These are phyloP conservation scores for Delonix regia DNA, from an alignment of 306 rosid species.

Conservation along the genomic window DNA sequence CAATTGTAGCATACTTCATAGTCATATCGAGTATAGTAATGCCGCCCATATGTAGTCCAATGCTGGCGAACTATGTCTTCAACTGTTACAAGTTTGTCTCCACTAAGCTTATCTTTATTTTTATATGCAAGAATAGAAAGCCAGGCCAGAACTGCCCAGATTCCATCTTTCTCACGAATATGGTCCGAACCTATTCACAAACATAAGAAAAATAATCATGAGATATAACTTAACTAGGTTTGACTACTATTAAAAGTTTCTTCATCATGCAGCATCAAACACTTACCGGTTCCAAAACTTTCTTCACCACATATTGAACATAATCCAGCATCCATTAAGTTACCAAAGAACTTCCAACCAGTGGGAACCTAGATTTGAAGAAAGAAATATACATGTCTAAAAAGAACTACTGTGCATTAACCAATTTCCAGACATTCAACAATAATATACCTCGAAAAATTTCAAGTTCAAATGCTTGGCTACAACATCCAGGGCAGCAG, in stretches of 20 bases:
- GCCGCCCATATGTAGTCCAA: slow-evolving; percentile 95
- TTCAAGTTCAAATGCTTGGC: slow-evolving; percentile 92
- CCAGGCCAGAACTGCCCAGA: slow-evolving; percentile 99
- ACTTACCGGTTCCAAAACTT: slow-evolving; percentile 97
- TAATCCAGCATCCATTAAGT: slow-evolving; percentile 95
- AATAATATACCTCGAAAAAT: slow-evolving; percentile 79
- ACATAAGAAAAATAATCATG: slow-evolving; percentile 36
- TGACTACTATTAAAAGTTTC: slow-evolving; percentile 10
- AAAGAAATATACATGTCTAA: neutral
- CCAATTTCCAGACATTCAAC: slow-evolving; percentile 15
- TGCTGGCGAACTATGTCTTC: slow-evolving; percentile 96
- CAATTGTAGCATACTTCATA: slow-evolving; percentile 63
- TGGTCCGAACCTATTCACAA: slow-evolving; percentile 86
- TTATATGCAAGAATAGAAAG: slow-evolving; percentile 81
- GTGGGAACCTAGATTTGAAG: slow-evolving; percentile 81
- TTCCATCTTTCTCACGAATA: slow-evolving; percentile 98
- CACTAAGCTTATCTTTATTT: slow-evolving; percentile 77
- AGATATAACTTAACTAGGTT: slow-evolving; percentile 19
- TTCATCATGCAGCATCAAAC: slow-evolving; percentile 29
- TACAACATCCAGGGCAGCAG: slow-evolving; percentile 99
- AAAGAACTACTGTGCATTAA: slow-evolving; percentile 12
- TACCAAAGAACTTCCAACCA: slow-evolving; percentile 98
- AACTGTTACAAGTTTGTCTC: slow-evolving; percentile 82
- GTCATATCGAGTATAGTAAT: slow-evolving; percentile 93
- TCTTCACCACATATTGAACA: slow-evolving; percentile 98